A percentile compares a stretch with the other conserved stretches of the same genome.
Evolutionary conservation across 495 filamentous ascomycete genomes (phyloP).

Genomic region (Evernia prunastri): DNA sequence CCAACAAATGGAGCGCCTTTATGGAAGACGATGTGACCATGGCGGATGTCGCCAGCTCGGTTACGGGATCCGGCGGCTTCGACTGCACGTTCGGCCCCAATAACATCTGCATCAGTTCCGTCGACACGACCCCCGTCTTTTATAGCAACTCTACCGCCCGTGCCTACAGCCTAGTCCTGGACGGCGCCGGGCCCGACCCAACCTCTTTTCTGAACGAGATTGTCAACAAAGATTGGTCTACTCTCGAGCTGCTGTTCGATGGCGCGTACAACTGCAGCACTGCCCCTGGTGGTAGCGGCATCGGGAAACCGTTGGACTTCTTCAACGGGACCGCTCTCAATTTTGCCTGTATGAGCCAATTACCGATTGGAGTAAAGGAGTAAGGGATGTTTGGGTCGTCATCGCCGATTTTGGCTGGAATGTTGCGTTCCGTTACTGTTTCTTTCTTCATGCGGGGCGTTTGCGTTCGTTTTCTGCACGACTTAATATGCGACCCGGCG

Average conservation of each 20-base stretch:
- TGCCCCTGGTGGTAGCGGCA: not conserved
- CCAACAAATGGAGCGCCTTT: constrained; percentile 5
- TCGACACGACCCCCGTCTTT: not conserved
- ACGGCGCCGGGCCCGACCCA: not conserved
- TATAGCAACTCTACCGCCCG: constrained; percentile 11
- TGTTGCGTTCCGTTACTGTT: not conserved
- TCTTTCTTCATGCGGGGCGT: not conserved
- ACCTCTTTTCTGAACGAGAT: constrained; percentile 8
- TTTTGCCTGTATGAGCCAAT: constrained; percentile 4
- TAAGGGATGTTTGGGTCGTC: not conserved
- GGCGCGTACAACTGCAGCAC: constrained; percentile 11
- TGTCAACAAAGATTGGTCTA: constrained; percentile 1
- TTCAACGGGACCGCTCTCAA: not conserved
- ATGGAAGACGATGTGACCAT: not conserved
- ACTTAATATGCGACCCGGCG: too few relatives aligned
- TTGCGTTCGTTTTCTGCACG: not conserved
- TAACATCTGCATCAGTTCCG: constrained; percentile 9
- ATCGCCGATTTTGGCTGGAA: not conserved
- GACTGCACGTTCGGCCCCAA: constrained; percentile 7
- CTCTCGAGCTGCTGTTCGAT: constrained; percentile 7
- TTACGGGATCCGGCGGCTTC: not conserved
- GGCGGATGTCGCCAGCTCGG: not conserved
- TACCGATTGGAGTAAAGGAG: not conserved
- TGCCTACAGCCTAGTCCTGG: not conserved
- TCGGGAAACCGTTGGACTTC: constrained; percentile 2